Evolutionary conservation across 2,329 filamentous ascomycete genomes (phyloP).

Genomic region (Venturia aucupariae): DNA sequence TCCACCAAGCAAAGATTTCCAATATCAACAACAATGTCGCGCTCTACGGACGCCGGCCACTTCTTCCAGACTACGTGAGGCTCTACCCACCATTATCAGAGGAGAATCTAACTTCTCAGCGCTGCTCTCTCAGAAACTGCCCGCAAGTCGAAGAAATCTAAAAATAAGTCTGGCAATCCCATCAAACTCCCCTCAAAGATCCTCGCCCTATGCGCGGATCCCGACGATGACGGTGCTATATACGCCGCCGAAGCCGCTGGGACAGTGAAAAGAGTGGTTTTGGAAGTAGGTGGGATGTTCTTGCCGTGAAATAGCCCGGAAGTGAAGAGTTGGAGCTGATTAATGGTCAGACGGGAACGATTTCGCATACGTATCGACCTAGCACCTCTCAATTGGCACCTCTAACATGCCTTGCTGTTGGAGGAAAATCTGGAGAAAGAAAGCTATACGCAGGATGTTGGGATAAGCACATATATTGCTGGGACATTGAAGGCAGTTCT

Average conservation of each 20-base stretch:
- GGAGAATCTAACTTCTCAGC: slow-evolving; percentile 26
- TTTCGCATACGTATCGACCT: slow-evolving; percentile 21
- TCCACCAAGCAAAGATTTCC: neutral
- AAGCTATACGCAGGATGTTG: slow-evolving; percentile 81
- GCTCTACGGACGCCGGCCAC: slow-evolving; percentile 63
- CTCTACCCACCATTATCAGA: neutral
- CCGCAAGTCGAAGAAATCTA: slow-evolving; percentile 61
- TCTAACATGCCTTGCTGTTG: slow-evolving; percentile 57
- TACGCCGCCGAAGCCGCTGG: slow-evolving; percentile 86
- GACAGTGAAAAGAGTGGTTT: slow-evolving; percentile 59
- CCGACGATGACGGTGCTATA: slow-evolving; percentile 48
- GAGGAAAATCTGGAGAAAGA: slow-evolving; percentile 17
- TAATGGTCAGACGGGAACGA: slow-evolving; percentile 2
- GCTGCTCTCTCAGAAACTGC: slow-evolving; percentile 42
- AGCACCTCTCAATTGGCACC: slow-evolving; percentile 20
- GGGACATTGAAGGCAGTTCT: slow-evolving; percentile 35
- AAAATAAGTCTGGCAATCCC: slow-evolving; percentile 78
- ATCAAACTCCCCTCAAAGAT: slow-evolving; percentile 79
- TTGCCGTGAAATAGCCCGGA: neutral
- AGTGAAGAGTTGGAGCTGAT: neutral
- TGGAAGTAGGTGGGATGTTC: slow-evolving; percentile 57
- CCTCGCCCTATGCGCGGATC: slow-evolving; percentile 62
- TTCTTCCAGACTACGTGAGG: slow-evolving; percentile 90
- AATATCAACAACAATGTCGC: slow-evolving; percentile 42
- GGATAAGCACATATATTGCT: slow-evolving; percentile 89